Conservation (phyloP, 768 basidiomycete genomes). For the Cytidiella melzeri region DNA sequence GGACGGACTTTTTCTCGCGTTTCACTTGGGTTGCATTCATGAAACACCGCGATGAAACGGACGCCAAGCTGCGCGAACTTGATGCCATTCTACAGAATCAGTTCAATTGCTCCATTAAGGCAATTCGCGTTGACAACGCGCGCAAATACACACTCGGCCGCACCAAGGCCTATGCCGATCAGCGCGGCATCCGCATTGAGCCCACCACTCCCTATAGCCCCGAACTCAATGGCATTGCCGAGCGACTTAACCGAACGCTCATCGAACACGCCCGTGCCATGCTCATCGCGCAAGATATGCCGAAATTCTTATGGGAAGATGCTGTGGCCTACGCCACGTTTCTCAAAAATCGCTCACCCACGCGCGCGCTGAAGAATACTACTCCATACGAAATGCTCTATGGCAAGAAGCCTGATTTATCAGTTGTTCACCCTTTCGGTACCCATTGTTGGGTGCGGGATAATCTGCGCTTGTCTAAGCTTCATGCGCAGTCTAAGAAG, state of each 20-base stretch:
- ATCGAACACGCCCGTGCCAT: conserved; percentile 21
- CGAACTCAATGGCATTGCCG: conserved; percentile 37
- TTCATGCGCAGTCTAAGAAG: conserved; percentile 1
- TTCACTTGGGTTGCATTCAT: conserved; percentile 23
- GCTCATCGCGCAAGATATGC: conserved; percentile 16
- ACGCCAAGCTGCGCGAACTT: conserved; percentile 25
- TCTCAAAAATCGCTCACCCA: conserved; percentile 16
- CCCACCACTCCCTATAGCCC: conserved; percentile 37
- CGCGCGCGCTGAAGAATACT: conserved; percentile 8
- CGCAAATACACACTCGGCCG: conserved; percentile 30
- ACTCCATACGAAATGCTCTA: conserved; percentile 18
- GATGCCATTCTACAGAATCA: conserved; percentile 31
- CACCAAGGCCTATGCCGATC: conserved; percentile 26
- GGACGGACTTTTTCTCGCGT: conserved; percentile 26
- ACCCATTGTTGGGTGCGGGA: conserved; percentile 5
- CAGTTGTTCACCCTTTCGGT: conserved; percentile 13
- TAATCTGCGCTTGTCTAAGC: conserved; percentile 2
- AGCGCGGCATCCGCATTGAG: too few species aligned
- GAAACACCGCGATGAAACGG: conserved; percentile 27
- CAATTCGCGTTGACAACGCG: conserved; percentile 20
- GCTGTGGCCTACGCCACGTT: conserved; percentile 20
- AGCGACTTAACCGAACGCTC: conserved; percentile 24
- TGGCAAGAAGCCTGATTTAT: conserved; percentile 11
- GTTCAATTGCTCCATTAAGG: conserved; percentile 22
- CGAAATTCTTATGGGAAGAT: conserved; percentile 25